phyloP scores from a whole-genome alignment of 768 basidiomycete species.

The Boletus sensibilis region DNA sequence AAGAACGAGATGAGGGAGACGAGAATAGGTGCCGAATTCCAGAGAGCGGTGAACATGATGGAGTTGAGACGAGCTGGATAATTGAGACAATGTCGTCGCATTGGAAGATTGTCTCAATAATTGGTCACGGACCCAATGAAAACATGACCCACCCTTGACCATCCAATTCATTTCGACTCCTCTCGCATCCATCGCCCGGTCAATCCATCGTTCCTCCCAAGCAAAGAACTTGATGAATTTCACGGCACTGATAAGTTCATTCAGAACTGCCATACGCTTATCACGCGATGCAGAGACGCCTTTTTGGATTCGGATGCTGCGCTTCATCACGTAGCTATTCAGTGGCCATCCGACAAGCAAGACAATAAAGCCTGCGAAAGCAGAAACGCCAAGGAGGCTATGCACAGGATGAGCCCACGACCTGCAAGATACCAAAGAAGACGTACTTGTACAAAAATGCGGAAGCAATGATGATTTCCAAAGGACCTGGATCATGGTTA shows the following conservation, averaged over 20 bases:
- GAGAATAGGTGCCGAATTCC: constrained; percentile 73
- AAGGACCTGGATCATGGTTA: constrained; percentile 47
- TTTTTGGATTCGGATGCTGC: constrained; percentile 39
- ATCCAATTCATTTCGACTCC: constrained; percentile 74
- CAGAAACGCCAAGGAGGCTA: constrained; percentile 45
- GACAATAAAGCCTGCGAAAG: constrained; percentile 47
- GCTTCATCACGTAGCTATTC: constrained; percentile 39
- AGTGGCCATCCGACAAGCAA: constrained; percentile 40
- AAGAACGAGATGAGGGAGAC: constrained; percentile 82
- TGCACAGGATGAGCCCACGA: constrained; percentile 49
- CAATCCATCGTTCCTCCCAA: constrained; percentile 45
- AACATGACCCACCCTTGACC: constrained; percentile 52
- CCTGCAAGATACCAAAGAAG: background rate
- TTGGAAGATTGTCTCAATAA: background rate
- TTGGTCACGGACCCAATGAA: background rate
- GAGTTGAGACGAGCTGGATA: constrained; percentile 66
- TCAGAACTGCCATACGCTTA: constrained; percentile 43
- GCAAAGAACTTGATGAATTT: constrained; percentile 46
- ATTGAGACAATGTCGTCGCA: background rate
- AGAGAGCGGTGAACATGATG: constrained; percentile 67
- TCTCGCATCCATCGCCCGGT: constrained; percentile 47
- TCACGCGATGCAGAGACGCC: constrained; percentile 37
- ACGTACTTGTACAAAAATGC: constrained; percentile 73
- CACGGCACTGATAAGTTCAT: constrained; percentile 43
- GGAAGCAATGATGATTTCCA: constrained; percentile 73